These are phyloP conservation scores for Euphrasia arctica DNA, from an alignment of 305 asterid genomes.

Conservation along the genomic window DNA sequence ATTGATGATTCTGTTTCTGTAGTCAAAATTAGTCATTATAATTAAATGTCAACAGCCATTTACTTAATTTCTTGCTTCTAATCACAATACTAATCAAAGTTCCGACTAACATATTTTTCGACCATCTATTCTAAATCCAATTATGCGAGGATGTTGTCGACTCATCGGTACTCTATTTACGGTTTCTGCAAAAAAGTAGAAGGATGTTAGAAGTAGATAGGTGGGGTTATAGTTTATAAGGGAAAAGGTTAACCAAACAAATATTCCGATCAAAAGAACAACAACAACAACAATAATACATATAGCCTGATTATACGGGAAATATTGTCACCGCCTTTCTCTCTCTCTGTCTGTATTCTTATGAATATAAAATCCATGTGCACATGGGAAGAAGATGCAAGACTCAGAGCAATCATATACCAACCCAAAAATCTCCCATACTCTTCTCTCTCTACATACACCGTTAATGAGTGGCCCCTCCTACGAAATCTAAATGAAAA, in stretches of 20 bases:
- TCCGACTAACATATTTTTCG: too few species aligned
- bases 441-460: too few species aligned
- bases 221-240: constrained; percentile 15
- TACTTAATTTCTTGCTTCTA: neutral
- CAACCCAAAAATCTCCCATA: constrained; percentile 31
- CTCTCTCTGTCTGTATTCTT: constrained; percentile 22
- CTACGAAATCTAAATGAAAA: constrained; percentile 3
- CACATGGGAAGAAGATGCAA: constrained; percentile 57
- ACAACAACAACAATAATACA: neutral
- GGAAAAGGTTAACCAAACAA: constrained; percentile 46
- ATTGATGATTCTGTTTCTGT: constrained; percentile 21
- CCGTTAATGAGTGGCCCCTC: constrained; percentile 2
- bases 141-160: too few species aligned
- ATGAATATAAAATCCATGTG: constrained; percentile 29
- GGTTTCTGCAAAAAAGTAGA: constrained; percentile 11
- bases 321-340: constrained; percentile 29
- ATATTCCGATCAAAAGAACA: constrained; percentile 43
- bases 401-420: constrained; percentile 37
- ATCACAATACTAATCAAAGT: too few species aligned
- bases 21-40: neutral
- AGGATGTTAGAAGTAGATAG: constrained; percentile 24
- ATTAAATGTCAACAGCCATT: constrained; percentile 9
- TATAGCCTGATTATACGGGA: constrained; percentile 36
- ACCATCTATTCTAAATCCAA: too few species aligned
- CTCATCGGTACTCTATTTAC: neutral